Conservation (phyloP, 306 rosid genomes). For the Senna tora region DNA sequence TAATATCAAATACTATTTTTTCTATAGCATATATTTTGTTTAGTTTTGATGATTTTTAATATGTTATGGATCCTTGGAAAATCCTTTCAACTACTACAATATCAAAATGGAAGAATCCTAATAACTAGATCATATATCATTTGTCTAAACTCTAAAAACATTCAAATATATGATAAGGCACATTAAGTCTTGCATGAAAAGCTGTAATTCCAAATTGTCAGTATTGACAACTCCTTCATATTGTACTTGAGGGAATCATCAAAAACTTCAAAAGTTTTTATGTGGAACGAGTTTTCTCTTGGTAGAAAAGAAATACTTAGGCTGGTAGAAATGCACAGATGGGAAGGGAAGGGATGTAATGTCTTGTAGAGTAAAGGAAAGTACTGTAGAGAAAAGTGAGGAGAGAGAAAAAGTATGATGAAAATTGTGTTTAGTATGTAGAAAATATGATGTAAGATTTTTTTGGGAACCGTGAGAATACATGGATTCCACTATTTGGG, state of each 20-base stretch:
- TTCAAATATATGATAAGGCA: constrained; percentile 15
- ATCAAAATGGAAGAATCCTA: neutral
- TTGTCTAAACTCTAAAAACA: neutral
- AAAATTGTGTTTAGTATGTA: too few relatives aligned
- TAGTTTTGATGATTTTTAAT: constrained; percentile 21
- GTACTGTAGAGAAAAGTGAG: too few relatives aligned
- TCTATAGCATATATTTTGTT: neutral
- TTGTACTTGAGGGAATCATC: neutral
- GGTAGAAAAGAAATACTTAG: neutral
- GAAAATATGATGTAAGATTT: too few relatives aligned
- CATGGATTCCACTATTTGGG: too few relatives aligned
- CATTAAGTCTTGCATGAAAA: constrained; percentile 13
- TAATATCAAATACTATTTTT: neutral
- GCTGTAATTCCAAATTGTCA: neutral
- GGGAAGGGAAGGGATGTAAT: too few relatives aligned
- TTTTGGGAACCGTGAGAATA: too few relatives aligned
- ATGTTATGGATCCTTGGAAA: constrained; percentile 17
- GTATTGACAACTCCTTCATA: constrained; percentile 16
- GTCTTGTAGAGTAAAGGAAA: too few relatives aligned
- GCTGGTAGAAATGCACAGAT: too few relatives aligned
- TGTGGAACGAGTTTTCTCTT: neutral
- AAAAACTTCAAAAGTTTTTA: neutral
- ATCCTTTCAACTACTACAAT: constrained; percentile 16
- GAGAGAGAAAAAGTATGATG: too few relatives aligned
- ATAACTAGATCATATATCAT: neutral